Evolutionary conservation across 2,329 filamentous ascomycete species (phyloP).

Genomic region (Teratosphaeria zuluensis): DNA sequence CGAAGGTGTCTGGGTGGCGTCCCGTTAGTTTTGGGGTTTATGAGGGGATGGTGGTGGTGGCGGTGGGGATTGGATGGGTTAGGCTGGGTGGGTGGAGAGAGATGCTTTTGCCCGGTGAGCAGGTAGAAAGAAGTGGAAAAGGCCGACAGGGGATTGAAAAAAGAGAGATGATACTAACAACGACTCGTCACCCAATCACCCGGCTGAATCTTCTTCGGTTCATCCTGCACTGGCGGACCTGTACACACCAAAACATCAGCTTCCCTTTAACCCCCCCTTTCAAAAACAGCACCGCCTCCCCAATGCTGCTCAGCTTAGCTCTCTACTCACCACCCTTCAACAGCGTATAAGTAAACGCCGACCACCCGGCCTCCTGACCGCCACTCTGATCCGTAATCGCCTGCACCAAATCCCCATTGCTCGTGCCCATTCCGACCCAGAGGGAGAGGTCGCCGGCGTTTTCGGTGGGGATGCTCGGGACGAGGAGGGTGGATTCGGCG

Average conservation of each 20-base stretch:
- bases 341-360: not conserved
- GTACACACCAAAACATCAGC: no score
- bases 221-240: not conserved
- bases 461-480: slow-evolving; percentile 31
- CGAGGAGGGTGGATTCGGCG: slow-evolving; percentile 34
- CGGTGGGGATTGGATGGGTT: no score
- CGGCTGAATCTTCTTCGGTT: not conserved
- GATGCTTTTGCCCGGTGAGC: no score
- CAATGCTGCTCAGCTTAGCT: no score
- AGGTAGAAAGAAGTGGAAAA: not conserved
- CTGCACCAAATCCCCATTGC: slow-evolving; percentile 39
- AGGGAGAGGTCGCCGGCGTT: slow-evolving; percentile 32
- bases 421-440: slow-evolving; percentile 42
- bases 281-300: no score
- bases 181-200: not conserved
- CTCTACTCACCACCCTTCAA: not conserved
- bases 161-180: not conserved
- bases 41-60: no score
- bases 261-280: no score
- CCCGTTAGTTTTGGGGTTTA: not conserved
- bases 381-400: slow-evolving; percentile 28
- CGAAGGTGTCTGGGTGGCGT: slow-evolving; percentile 18
- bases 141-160: not conserved
- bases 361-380: not conserved
- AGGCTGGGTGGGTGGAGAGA: no score